Base-by-base conservation (phyloP, 2,329 filamentous ascomycete genomes). In the Trichoderma citrinoviride region DNA sequence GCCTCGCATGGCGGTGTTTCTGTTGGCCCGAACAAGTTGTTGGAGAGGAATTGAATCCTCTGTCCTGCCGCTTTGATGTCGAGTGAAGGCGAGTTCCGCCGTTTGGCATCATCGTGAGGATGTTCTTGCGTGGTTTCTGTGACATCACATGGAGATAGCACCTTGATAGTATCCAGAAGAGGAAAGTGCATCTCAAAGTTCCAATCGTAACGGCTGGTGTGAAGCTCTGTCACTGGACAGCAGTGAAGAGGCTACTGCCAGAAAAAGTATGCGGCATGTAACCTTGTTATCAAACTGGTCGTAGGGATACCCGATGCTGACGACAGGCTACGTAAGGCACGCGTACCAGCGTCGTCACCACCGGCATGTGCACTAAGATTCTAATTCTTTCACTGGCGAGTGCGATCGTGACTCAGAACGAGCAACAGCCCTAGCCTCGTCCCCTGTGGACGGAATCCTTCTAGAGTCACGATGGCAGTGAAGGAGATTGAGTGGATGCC, bases 281-380 rank as follows among this genome's bases (percentile, higher is more conserved):
- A 12, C 23, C 12, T 5, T 23, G 12, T 19, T 25, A 25, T 33
- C 19, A 19, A 25, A 5, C 40, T 25, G 19, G 53, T 8, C 29
- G 37, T 17, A 55, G 53, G 25, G 37, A 6, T 33, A 56, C 37
- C 40, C 23, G 27, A 23, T 29, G 43, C 55, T 58, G 52, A 58
- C 43, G 55, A 58, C 27, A 23, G 55, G 43, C 19, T n/a, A 23
- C 55, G 55, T 47, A 47, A 58, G 41, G 43, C 55, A 58, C 55
- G 47, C 55, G 55, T 37, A 58, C 25, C 23, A 21, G 29, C 21
- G 33, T 40, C 52, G 52, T 54, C 29, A 54, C 52, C 46, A 49
- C 21, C 33, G 12, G 5, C 12, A 14, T 37, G 33, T 14, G 33
- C 33, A 37, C 15, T 5, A 49, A 53, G 21, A 21, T 44, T 17